These are phyloP conservation scores for Daldinia sp. DNA, from an alignment of 2,329 filamentous ascomycete species.

Conservation along the genomic window DNA sequence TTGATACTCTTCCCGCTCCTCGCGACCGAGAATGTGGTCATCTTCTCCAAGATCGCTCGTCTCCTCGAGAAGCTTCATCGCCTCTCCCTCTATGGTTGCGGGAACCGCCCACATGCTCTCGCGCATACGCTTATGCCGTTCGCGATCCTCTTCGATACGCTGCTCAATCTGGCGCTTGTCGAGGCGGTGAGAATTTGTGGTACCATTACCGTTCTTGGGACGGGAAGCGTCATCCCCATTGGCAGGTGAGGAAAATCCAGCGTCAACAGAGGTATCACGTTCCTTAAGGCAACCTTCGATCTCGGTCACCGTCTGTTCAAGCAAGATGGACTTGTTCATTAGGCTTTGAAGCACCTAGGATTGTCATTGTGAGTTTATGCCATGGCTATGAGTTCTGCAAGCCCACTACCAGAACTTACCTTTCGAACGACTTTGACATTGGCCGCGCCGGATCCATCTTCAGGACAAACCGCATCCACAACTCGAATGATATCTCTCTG, in stretches of 20 bases:
- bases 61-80: constrained; percentile 86
- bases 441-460: constrained; percentile 87
- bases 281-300: constrained; percentile 87
- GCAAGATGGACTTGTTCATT: constrained; percentile 77
- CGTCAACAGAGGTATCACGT: constrained; percentile 74
- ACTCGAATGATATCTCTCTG: constrained; percentile 91
- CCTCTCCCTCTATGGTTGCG: constrained; percentile 74
- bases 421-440: constrained; percentile 94
- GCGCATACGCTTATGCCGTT: constrained; percentile 89
- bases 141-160: constrained; percentile 94
- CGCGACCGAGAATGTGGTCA: constrained; percentile 79
- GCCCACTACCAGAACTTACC: constrained; percentile 59
- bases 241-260: constrained; percentile 64
- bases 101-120: constrained; percentile 95
- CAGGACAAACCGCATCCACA: constrained; percentile 90
- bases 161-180: constrained; percentile 95
- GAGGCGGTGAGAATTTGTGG: constrained; percentile 57
- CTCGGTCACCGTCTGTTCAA: constrained; percentile 79
- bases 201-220: constrained; percentile 48
- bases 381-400: background rate
- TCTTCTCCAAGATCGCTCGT: constrained; percentile 89
- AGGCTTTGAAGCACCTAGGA: constrained; percentile 75
- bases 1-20: constrained; percentile 71
- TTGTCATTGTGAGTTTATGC: constrained; percentile 18
- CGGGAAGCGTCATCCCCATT: constrained; percentile 55